These are phyloP conservation scores for Monosporascus sp. DNA, from an alignment of 2,329 filamentous ascomycete species.

Conservation along the genomic window DNA sequence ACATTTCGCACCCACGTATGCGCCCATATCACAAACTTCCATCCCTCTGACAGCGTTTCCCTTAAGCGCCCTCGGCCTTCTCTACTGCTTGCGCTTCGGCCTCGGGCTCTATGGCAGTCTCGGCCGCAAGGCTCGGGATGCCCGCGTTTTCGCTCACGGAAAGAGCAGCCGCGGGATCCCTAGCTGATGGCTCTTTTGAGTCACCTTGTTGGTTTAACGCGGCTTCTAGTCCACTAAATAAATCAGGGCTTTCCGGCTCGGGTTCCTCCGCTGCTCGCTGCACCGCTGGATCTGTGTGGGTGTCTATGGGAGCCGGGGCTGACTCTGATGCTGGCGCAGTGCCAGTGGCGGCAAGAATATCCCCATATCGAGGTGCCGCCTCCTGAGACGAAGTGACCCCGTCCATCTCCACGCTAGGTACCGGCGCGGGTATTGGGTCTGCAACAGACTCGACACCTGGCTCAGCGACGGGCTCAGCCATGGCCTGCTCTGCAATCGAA, in stretches of 20 bases:
- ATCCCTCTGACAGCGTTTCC: background rate
- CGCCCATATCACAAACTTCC: background rate
- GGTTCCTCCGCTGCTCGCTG: constrained; percentile 21
- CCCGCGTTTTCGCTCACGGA: constrained; percentile 1
- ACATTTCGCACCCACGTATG: too few relatives aligned
- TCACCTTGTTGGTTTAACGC: constrained; percentile 37
- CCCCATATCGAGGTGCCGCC: background rate
- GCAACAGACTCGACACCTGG: constrained; percentile 1
- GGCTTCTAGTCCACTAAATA: constrained; percentile 40
- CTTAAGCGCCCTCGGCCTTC: background rate
- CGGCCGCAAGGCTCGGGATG: background rate
- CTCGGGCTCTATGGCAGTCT: background rate
- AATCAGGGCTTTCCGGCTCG: constrained; percentile 34
- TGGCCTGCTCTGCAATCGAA: background rate
- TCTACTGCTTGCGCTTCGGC: background rate
- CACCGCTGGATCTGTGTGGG: constrained; percentile 9
- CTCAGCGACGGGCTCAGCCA: background rate
- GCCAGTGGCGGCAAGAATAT: background rate
- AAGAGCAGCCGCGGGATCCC: constrained; percentile 4
- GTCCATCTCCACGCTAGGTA: background rate
- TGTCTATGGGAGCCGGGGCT: constrained; percentile 5
- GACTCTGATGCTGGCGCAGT: constrained; percentile 8
- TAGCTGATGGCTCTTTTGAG: constrained; percentile 8
- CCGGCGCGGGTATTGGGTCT: background rate
- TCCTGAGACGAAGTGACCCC: background rate